These are phyloP conservation scores for Trichoderma atroviride DNA, from an alignment of 2,329 filamentous ascomycete species.

Conservation along the genomic window DNA sequence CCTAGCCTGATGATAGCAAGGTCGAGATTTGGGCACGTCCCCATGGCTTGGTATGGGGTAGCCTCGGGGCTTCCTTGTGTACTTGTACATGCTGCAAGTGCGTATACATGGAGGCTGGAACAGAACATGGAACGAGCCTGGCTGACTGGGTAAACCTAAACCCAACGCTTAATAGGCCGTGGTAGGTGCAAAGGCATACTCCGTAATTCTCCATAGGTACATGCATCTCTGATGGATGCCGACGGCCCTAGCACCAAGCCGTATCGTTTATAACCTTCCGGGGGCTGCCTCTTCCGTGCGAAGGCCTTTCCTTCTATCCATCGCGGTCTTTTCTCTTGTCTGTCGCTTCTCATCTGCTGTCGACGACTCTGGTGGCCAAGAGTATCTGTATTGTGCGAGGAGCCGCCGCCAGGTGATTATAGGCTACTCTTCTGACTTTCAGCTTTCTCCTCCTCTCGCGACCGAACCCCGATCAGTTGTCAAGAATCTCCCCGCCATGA, in stretches of 20 bases:
- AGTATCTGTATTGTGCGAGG: not conserved
- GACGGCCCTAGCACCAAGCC: not conserved
- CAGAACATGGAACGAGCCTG: not conserved
- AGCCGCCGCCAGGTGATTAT: not conserved
- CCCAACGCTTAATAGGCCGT: not conserved
- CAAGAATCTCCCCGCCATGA: constrained; percentile 8
- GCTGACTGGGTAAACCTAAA: not conserved
- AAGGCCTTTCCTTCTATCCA: not conserved
- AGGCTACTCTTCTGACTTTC: not conserved
- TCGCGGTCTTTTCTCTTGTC: not conserved
- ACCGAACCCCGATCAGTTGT: not conserved
- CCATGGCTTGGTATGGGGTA: constrained; percentile 6
- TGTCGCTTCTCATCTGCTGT: not conserved
- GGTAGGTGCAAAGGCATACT: not conserved
- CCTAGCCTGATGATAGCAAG: not conserved
- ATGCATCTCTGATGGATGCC: not conserved
- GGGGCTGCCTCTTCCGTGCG: not conserved
- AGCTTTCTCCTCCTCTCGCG: not conserved
- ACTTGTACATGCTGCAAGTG: not conserved
- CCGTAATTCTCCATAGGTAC: not conserved
- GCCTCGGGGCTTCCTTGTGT: constrained; percentile 21
- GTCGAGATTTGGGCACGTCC: constrained; percentile 14
- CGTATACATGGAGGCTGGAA: not conserved
- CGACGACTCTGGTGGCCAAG: not conserved
- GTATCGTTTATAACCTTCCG: constrained; percentile 1